phyloP scores from a whole-genome alignment of 2,329 filamentous ascomycete species.

The Apiospora marii region DNA sequence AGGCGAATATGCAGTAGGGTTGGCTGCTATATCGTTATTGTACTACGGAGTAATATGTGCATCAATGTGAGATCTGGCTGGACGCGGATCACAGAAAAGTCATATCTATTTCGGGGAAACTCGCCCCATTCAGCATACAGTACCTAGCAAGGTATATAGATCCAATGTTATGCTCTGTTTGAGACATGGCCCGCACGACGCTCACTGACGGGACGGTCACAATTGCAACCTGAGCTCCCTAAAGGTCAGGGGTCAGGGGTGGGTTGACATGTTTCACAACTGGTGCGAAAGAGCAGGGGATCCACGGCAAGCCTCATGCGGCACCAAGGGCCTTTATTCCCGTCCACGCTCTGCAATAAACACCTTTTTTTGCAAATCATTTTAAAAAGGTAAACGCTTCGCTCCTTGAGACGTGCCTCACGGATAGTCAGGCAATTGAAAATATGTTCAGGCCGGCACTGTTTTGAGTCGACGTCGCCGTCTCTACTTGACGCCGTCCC shows the following conservation, averaged over 20 bases:
- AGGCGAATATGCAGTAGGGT: not conserved
- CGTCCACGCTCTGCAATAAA: not conserved
- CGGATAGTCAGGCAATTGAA: not conserved
- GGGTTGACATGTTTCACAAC: conserved; percentile 15
- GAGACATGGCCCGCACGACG: conserved; percentile 1
- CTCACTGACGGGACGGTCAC: not conserved
- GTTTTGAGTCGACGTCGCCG: not conserved
- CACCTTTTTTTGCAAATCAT: conserved; percentile 7
- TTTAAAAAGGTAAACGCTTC: not conserved
- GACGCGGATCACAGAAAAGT: not conserved
- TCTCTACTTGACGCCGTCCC: not conserved
- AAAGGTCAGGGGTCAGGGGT: conserved; percentile 5
- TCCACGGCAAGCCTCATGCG: conserved; percentile 18
- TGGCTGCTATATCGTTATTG: too few relatives aligned
- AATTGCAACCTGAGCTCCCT: not conserved
- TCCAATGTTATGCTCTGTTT: conserved; percentile 12
- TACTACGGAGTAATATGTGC: not conserved
- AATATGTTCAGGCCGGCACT: not conserved
- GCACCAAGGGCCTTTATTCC: not conserved
- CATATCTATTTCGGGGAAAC: not conserved
- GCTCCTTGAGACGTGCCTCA: not conserved
- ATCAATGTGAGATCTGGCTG: not conserved
- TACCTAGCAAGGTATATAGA: not conserved
- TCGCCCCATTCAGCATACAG: conserved; percentile 2
- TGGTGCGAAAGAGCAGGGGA: conserved; percentile 6